A percentile compares a stretch with the other conserved stretches of the same genome.
Evolutionary conservation across 805 yeast genomes (phyloP).

Genomic region (Starmerella bombicola): DNA sequence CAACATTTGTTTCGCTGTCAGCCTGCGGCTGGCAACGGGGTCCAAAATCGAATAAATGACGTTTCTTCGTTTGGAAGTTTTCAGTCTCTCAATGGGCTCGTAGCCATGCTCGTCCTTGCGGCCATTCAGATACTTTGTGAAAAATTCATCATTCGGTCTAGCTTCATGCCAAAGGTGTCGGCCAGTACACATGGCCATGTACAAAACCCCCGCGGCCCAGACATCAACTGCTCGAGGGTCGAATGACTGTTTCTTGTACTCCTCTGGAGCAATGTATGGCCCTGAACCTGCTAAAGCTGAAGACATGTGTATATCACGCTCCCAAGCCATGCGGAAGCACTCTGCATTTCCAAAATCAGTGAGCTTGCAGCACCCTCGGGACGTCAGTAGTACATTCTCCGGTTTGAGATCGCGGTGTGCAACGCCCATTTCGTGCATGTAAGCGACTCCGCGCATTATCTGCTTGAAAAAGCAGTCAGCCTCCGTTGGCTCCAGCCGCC

Average conservation of each 20-base stretch:
- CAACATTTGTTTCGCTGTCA: slow-evolving; percentile 73
- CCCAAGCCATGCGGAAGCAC: slow-evolving; percentile 83
- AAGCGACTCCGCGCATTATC: slow-evolving; percentile 62
- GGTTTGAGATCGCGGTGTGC: slow-evolving; percentile 88
- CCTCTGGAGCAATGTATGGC: slow-evolving; percentile 89
- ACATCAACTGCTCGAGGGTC: slow-evolving; percentile 72
- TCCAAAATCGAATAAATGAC: slow-evolving; percentile 86
- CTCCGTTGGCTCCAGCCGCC: slow-evolving; percentile 45
- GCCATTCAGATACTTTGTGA: slow-evolving; percentile 55
- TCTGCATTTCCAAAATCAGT: slow-evolving; percentile 86
- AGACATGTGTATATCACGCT: slow-evolving; percentile 49
- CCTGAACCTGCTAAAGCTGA: slow-evolving; percentile 71
- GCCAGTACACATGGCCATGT: slow-evolving; percentile 75
- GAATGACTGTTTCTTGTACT: slow-evolving; percentile 42
- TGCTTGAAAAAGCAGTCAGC: slow-evolving; percentile 85
- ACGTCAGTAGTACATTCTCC: slow-evolving; percentile 65
- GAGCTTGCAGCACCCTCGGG: slow-evolving; percentile 50
- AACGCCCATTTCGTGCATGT: slow-evolving; percentile 80
- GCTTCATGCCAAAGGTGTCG: slow-evolving; percentile 85
- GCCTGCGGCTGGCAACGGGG: slow-evolving; percentile 74
- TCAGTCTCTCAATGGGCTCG: slow-evolving; percentile 76
- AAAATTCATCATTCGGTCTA: slow-evolving; percentile 61
- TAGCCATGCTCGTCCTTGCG: slow-evolving; percentile 74
- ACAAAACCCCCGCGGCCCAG: slow-evolving; percentile 77
- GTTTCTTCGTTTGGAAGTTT: slow-evolving; percentile 78